Percentiles rank a stretch among this genome's conserved stretches.
Conservation (phyloP, 306 rosid species). For the Rosa rugosa region DNA sequence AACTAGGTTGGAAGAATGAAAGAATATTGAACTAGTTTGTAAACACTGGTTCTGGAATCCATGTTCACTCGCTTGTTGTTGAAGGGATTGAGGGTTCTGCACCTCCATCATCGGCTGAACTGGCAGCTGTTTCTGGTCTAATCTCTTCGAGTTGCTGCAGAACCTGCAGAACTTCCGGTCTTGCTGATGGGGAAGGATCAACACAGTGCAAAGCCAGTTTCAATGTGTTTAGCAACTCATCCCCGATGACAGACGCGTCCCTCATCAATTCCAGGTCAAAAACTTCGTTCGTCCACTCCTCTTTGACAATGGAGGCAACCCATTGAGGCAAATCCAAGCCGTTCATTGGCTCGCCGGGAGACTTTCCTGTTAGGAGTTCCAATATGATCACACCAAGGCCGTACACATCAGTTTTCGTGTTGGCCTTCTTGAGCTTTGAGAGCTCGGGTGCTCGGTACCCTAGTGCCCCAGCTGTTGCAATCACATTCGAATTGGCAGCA, state of each 20-base stretch:
- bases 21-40: constrained; percentile 43
- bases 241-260: constrained; percentile 67
- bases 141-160: constrained; percentile 83
- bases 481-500: constrained; percentile 77
- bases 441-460: constrained; percentile 94
- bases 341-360: constrained; percentile 80
- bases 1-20: constrained; percentile 59
- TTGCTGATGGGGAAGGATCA: constrained; percentile 90
- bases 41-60: constrained; percentile 10
- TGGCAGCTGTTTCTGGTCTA: constrained; percentile 49
- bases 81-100: constrained; percentile 40
- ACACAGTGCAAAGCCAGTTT: constrained; percentile 96
- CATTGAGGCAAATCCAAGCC: constrained; percentile 94
- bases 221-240: constrained; percentile 75
- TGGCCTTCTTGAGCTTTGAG: constrained; percentile 78
- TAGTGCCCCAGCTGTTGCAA: constrained; percentile 80
- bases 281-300: constrained; percentile 97
- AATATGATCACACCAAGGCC: constrained; percentile 92
- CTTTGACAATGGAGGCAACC: constrained; percentile 97
- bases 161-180: constrained; percentile 73
- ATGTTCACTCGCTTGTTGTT: constrained; percentile 41
- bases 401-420: constrained; percentile 78
- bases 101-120: constrained; percentile 57
- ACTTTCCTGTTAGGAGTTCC: constrained; percentile 90
- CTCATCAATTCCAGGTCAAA: constrained; percentile 89